Evolutionary conservation across 495 filamentous ascomycete genomes (phyloP), one percentile per base, ranked within the genome.

Genomic region (Aspergillus affinis): DNA sequence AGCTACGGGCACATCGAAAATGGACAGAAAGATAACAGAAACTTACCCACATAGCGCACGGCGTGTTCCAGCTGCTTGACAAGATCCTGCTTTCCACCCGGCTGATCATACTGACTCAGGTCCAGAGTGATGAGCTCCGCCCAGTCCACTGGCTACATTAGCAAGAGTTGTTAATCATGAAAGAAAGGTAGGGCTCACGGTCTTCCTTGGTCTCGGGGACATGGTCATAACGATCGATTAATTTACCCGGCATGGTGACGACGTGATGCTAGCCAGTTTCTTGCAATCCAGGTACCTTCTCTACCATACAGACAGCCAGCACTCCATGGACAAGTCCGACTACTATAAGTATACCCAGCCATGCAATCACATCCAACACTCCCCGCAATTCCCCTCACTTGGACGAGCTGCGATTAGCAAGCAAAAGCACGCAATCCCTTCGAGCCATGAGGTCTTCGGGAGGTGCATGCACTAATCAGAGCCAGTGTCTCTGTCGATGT

Each of bases 1-100:
- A 51, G 32, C 27, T 4, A 26, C 23, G 23, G 9, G 6, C 44
- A 12, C 46, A 48, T 48, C 46, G 1, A 48, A 21, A 15, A n/a
- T 48, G 6, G 3, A n/a, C 20, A 5, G 17, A n/a, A 48, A 12
- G 46, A 17, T 2, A n/a, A n/a, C n/a, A 27, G 12, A 17, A 32
- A 60, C 74, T 69, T 56, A 73, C 81, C 82, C 45, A 84, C 78
- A 47, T 83, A 68, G 20, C 77, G 74, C 3, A 85, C 80, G 2
- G 84, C 84, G 64, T 86, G 79, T n/a, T 83, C 75, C 2, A 86
- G 74, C 61, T 82, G 81, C 48, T 79, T 76, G 0, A 82, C 83
- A 6, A 86, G 70, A 46, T 77, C 62, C 60, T 84, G 69, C 64
- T 84, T 84, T 4, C 81, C 82, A 20, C 80, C 81, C 0, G 78